Evolutionary conservation across 495 filamentous ascomycete species (phyloP).

Genomic region (Tuber umbilicatum): DNA sequence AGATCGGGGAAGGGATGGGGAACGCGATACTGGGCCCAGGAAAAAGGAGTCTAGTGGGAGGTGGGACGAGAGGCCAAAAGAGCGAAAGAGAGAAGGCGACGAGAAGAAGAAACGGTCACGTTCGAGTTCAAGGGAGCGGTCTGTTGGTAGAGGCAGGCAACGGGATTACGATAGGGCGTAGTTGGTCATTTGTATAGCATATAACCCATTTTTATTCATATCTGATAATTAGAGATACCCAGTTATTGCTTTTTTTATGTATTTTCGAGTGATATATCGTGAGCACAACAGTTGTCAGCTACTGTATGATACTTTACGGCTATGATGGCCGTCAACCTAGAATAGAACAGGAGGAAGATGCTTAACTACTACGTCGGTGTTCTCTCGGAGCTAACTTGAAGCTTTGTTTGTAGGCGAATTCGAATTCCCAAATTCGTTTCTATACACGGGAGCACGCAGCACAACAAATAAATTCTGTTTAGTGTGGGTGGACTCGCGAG

Average conservation of each 20-base stretch:
- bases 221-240: slow-evolving; percentile 5
- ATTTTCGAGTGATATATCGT: not conserved
- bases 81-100: slow-evolving; percentile 36
- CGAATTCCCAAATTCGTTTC: slow-evolving; percentile 28
- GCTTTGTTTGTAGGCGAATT: not conserved
- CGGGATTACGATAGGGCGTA: slow-evolving; percentile 14
- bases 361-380: not conserved
- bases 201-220: not conserved
- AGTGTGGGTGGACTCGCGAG: slow-evolving; percentile 49
- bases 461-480: slow-evolving; percentile 38
- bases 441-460: not conserved
- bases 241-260: not conserved
- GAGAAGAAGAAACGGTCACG: slow-evolving; percentile 31
- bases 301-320: not conserved
- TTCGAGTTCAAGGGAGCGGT: slow-evolving; percentile 25
- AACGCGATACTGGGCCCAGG: slow-evolving; percentile 35
- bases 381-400: not conserved
- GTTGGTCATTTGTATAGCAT: not conserved
- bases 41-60: slow-evolving; percentile 11
- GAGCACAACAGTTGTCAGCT: not conserved
- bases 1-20: slow-evolving; percentile 40
- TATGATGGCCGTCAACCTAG: not conserved
- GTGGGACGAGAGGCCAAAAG: slow-evolving; percentile 30
- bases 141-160: slow-evolving; percentile 23
- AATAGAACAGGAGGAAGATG: not conserved